Conservation (phyloP, 495 filamentous ascomycete genomes). For the Gamarada debralockiae region DNA sequence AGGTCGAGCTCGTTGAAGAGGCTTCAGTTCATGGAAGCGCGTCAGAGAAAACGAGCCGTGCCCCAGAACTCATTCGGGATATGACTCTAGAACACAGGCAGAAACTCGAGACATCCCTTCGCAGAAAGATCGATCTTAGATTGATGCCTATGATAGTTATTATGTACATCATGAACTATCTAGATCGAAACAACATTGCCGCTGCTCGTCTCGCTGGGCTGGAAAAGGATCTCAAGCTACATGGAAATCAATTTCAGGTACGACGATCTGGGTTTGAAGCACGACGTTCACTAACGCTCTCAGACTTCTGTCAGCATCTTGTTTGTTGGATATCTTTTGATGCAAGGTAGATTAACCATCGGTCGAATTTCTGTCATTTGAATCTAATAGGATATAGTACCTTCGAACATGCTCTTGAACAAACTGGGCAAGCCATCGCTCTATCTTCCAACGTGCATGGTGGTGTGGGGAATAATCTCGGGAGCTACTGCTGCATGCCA, state of each 20-base stretch:
- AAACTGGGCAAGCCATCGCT: constrained; percentile 22
- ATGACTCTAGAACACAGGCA: constrained; percentile 37
- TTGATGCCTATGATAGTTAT: constrained; percentile 55
- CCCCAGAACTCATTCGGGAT: constrained; percentile 1
- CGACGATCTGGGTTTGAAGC: constrained; percentile 24
- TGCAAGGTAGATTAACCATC: constrained; percentile 35
- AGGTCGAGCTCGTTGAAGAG: constrained; percentile 3
- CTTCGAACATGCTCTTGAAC: constrained; percentile 51
- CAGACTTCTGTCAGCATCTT: constrained; percentile 47
- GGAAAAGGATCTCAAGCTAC: constrained; percentile 57
- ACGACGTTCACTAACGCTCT: constrained; percentile 46
- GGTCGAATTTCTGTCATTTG: not conserved
- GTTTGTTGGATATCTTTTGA: constrained; percentile 30
- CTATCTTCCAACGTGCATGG: constrained; percentile 37
- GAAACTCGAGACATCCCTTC: constrained; percentile 55
- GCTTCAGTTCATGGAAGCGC: not conserved
- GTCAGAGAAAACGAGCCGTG: not conserved
- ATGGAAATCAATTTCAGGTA: constrained; percentile 26
- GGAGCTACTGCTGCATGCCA: constrained; percentile 48
- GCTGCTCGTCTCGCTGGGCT: constrained; percentile 71
- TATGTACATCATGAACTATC: constrained; percentile 2
- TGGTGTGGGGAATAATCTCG: constrained; percentile 50
- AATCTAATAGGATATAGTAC: constrained; percentile 28
- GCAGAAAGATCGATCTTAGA: constrained; percentile 43
- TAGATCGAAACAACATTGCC: constrained; percentile 50